Evolutionary conservation across 2,329 filamentous ascomycete species (phyloP), one percentile per base, ranked within the genome.

Genomic region (Didymella pomorum): DNA sequence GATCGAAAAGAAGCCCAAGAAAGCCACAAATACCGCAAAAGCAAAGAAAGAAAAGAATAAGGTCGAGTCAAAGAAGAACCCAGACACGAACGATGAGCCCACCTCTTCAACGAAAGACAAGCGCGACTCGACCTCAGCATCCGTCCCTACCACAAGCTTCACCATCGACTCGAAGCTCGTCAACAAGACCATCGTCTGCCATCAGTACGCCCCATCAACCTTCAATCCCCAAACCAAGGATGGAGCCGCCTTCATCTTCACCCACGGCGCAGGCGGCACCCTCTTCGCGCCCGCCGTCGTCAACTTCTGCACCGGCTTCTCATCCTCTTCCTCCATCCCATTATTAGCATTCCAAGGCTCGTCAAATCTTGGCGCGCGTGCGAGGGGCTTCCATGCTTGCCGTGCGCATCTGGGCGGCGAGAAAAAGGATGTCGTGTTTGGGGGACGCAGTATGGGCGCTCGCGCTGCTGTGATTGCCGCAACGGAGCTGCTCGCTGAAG

Each of bases 241-340:
- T 29, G 48, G 44, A 44, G 39, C 10, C 25, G 21, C 29, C n/a
- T 65, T 81, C 1, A 71, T 81, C 26, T 81, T 80, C 67, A 81
- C 79, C 31, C 79, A 81, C 59, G 79, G 79, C 53, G 79, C 79
- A 46, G 79, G 79, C 25, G 79, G 79, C 47, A 78, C 74, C 2
- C 71, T 81, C 43, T 66, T 70, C 29, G 70, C 71, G 26, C 71
- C 77, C 8, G 79, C 79, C 1, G 74, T 76, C 9, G 59, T 69
- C 7, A 71, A 78, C 45, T 81, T 81, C 66, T 75, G 73, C 57
- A 65, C 60, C 7, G 79, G 79, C 10, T 80, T 76, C 60, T 61
- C 71, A 1, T 25, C 33, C 5, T 8, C 18, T 18, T 56, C 42
- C 2, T 10, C 49, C 0, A 11, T 31, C 0, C 43, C 68, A 0